A percentile compares a stretch with the other conserved stretches of the same genome.
Conservation (phyloP, 2,329 filamentous ascomycete genomes). For the Fusarium anguioides region DNA sequence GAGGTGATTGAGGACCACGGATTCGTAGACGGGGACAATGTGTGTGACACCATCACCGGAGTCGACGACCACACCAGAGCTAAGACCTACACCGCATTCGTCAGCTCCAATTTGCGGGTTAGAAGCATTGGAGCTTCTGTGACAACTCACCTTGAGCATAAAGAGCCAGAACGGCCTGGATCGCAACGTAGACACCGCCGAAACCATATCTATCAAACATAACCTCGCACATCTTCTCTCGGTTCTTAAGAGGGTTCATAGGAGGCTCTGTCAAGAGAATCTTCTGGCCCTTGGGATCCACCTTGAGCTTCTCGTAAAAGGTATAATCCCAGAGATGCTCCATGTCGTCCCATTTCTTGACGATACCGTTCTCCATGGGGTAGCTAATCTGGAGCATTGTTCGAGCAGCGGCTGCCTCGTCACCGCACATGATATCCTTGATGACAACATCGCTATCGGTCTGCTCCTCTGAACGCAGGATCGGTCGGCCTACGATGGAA, state of each 20-base stretch:
- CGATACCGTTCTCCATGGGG: conserved; percentile 99
- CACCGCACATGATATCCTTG: conserved; percentile 99
- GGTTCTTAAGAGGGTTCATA: conserved; percentile 96
- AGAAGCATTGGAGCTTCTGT: neutral
- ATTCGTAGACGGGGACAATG: conserved; percentile 98
- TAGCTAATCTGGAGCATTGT: conserved; percentile 99
- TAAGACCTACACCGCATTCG: conserved; percentile 69
- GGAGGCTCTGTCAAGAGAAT: conserved; percentile 97
- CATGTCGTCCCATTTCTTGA: conserved; percentile 99
- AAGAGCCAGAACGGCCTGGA: conserved; percentile 93
- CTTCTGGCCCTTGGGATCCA: conserved; percentile 92
- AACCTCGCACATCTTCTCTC: conserved; percentile 98
- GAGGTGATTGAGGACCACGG: conserved; percentile 95
- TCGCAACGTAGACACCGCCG: conserved; percentile 96
- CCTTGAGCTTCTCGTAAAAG: conserved; percentile 95
- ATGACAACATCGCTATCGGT: conserved; percentile 71
- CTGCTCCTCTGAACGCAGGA: conserved; percentile 93
- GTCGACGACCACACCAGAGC: conserved; percentile 96
- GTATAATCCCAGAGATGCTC: conserved; percentile 99
- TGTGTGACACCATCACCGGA: conserved; percentile 98
- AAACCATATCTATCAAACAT: conserved; percentile 99
- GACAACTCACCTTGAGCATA: conserved; percentile 85
- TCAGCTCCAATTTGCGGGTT: neutral
- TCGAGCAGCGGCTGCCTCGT: conserved; percentile 94
- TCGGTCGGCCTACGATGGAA: conserved; percentile 96